phyloP scores from a whole-genome alignment of 2,329 filamentous ascomycete genomes.

The Colletotrichum echinochloae region DNA sequence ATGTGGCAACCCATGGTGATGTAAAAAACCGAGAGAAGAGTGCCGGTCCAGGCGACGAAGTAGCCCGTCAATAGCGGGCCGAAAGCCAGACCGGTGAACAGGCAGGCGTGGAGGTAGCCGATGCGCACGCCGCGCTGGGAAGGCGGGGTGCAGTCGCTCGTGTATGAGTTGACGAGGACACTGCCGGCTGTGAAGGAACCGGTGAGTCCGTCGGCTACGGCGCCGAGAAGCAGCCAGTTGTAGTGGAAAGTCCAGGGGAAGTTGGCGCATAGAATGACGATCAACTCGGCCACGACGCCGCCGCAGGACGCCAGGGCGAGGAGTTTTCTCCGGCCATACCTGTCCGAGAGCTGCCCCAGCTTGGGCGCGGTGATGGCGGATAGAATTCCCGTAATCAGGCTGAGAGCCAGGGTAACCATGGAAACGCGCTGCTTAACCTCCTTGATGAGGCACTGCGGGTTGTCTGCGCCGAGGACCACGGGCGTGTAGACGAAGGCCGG shows the following conservation, averaged over 20 bases:
- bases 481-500: conserved; percentile 72
- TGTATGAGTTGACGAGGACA: conserved; percentile 84
- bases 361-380: conserved; percentile 86
- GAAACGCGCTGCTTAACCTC: conserved; percentile 83
- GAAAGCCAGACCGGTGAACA: conserved; percentile 89
- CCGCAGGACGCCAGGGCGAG: conserved; percentile 80
- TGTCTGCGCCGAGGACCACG: conserved; percentile 75
- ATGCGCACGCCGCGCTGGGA: conserved; percentile 85
- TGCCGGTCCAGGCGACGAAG: conserved; percentile 80
- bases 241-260: conserved; percentile 80
- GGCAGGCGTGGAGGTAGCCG: conserved; percentile 88
- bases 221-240: conserved; percentile 82
- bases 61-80: conserved; percentile 87
- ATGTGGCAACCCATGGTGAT: conserved; percentile 78
- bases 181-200: conserved; percentile 91
- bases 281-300: conserved; percentile 78
- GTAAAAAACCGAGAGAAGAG: conserved; percentile 86
- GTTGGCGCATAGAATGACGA: conserved; percentile 82
- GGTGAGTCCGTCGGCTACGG: conserved; percentile 82
- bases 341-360: conserved; percentile 86
- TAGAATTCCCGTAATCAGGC: conserved; percentile 78
- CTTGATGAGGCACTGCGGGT: conserved; percentile 83
- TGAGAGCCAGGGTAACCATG: conserved; percentile 81
- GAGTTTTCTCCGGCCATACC: conserved; percentile 82
- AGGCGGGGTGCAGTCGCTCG: conserved; percentile 87